Conservation (phyloP, 1,284 basidiomycete genomes). For the Pseudozyma tsukubaensis region DNA sequence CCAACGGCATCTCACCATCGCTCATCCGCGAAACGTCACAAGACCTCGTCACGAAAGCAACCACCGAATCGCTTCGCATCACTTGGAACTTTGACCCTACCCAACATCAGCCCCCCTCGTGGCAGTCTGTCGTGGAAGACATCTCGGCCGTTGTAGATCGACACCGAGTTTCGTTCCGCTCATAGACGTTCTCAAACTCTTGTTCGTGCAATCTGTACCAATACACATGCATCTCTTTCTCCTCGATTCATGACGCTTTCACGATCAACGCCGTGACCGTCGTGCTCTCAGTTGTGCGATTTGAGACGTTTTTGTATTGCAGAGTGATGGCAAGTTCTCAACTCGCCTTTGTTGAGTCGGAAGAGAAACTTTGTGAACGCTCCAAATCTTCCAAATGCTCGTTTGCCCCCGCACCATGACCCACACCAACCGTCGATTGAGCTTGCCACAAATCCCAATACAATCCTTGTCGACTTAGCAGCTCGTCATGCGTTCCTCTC, state of each 20-base stretch:
- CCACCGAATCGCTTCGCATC: slow-evolving; percentile 29
- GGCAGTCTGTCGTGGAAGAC: slow-evolving; percentile 17
- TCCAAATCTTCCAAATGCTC: slow-evolving; percentile 45
- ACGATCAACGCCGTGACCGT: neutral
- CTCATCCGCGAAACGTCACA: slow-evolving; percentile 38
- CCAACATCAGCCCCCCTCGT: neutral
- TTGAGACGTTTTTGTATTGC: slow-evolving; percentile 1
- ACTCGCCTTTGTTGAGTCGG: no score
- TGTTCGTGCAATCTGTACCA: neutral
- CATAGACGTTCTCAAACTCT: neutral
- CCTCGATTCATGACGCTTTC: neutral
- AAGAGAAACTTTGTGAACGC: neutral
- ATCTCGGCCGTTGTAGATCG: slow-evolving; percentile 30
- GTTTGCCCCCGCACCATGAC: slow-evolving; percentile 51
- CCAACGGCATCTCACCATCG: neutral
- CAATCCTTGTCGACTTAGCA: slow-evolving; percentile 53
- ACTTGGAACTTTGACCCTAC: slow-evolving; percentile 16
- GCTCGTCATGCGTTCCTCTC: slow-evolving; percentile 57
- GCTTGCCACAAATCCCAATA: slow-evolving; percentile 65
- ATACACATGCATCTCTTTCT: neutral
- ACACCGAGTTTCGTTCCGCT: slow-evolving; percentile 27
- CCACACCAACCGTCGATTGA: slow-evolving; percentile 47
- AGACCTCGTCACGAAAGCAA: slow-evolving; percentile 22
- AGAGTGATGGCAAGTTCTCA: no score
- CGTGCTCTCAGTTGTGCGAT: no score